A percentile compares a stretch with the other conserved stretches of the same genome.
These are phyloP conservation scores for Penicillium longicatenatum DNA, from an alignment of 495 filamentous ascomycete species.

Conservation along the genomic window DNA sequence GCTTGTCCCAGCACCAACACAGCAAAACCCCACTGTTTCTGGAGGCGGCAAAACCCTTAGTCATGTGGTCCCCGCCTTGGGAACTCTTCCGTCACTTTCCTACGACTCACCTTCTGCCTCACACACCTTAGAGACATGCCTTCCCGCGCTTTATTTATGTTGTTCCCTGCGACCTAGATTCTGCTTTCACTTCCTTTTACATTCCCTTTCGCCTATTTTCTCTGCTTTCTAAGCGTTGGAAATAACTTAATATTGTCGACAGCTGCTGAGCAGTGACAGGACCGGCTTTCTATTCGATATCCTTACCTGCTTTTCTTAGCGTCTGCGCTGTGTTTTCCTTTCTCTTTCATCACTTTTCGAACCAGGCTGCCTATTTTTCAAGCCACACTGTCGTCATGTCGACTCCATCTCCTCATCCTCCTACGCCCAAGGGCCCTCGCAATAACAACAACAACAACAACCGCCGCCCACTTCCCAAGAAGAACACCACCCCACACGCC, in stretches of 20 bases:
- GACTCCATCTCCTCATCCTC: constrained; percentile 41
- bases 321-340: constrained; percentile 21
- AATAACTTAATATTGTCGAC: constrained; percentile 14
- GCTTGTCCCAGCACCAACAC: neutral
- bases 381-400: constrained; percentile 47
- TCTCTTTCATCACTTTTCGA: constrained; percentile 23
- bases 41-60: constrained; percentile 25
- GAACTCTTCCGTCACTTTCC: constrained; percentile 18
- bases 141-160: constrained; percentile 6
- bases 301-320: constrained; percentile 13
- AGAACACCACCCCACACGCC: constrained; percentile 35
- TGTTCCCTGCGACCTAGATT: constrained; percentile 11
- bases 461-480: constrained; percentile 36
- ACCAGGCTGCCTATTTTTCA: constrained; percentile 51
- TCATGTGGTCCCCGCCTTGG: constrained; percentile 21
- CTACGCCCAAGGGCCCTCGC: constrained; percentile 43
- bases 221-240: constrained; percentile 21
- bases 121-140: constrained; percentile 5
- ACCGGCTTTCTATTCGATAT: constrained; percentile 21
- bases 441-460: constrained; percentile 26
- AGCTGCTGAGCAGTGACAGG: constrained; percentile 43
- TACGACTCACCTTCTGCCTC: constrained; percentile 11
- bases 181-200: constrained; percentile 18
- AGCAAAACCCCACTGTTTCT: constrained; percentile 20
- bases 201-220: constrained; percentile 15